Evolutionary conservation across 768 basidiomycete genomes (phyloP), one percentile per base, ranked within the genome.

Genomic region (Lyophyllum shimeji): DNA sequence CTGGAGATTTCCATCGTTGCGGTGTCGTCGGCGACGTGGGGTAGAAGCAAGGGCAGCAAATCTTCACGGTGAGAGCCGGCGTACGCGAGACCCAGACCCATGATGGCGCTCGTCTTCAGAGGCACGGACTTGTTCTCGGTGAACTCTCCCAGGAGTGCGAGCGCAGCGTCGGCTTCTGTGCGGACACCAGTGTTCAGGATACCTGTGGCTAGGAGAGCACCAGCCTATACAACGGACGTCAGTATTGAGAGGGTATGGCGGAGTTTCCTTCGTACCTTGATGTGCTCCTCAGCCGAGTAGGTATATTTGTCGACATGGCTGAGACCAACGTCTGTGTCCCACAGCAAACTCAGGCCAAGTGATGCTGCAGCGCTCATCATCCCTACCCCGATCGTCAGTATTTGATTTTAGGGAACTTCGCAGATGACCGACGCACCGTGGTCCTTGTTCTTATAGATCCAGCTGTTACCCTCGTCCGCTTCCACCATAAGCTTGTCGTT

Each of bases 391-490:
- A 5, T 13, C 7, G 25, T 46, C 17, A 46, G n/a, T 29, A 8
- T 1, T 23, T 23, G 7, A 9, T 8, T 7, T 4, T 5, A 8
- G 8, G 6, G 27, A 46, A n/a, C 11, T 37, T 43, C 1, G 20
- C 11, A 23, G 42, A 15, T 9, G 37, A 49, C n/a, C 23, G 13
- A 67, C 79, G 20, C 55, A 87, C 95, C 97, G 60, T 97, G 93
- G 51, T 98, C 96, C 75, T 98, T 98, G 79, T 98, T 98, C 82
- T 98, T 98, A 80, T 98, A 99, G 55, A 99, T 93, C 95, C 95
- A 99, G 64, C 93, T 95, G 71, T 85, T 92, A 13, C 97, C 96
- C 65, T 97, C 95, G 56, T 94, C 91, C 1, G 95, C 96, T 67
- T 88, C 89, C 5, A 95, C 94, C 93, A 99, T 96, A 52, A 99